Evolutionary conservation across 805 yeast genomes (phyloP).

Genomic region (Candida maltosa): DNA sequence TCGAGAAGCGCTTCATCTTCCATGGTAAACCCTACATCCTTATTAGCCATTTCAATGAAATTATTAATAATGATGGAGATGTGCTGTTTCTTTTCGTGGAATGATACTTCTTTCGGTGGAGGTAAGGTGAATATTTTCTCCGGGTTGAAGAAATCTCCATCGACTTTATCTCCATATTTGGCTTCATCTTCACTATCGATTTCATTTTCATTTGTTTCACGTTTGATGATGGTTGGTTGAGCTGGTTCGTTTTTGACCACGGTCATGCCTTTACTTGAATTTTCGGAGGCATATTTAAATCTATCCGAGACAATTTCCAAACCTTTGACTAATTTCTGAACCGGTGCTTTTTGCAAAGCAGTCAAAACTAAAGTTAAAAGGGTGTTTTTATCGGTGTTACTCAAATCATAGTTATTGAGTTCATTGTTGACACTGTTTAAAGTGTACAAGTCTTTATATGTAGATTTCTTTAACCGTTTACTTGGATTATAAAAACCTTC

Average conservation of each 20-base stretch:
- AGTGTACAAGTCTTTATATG: conserved; percentile 63
- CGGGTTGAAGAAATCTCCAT: conserved; percentile 31
- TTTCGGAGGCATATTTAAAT: conserved; percentile 42
- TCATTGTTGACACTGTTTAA: conserved; percentile 61
- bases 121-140: conserved; percentile 52
- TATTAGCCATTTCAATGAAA: conserved; percentile 48
- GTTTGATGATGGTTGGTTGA: conserved; percentile 4
- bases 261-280: not conserved
- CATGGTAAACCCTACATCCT: conserved; percentile 11
- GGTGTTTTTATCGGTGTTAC: conserved; percentile 61
- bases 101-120: conserved; percentile 50
- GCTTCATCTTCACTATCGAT: conserved; percentile 21
- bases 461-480: conserved; percentile 25
- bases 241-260: not conserved
- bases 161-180: conserved; percentile 30
- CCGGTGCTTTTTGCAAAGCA: conserved; percentile 57
- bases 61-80: conserved; percentile 56
- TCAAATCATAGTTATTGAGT: conserved; percentile 65
- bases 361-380: conserved; percentile 62
- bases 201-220: conserved; percentile 5
- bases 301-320: conserved; percentile 68
- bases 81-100: conserved; percentile 55
- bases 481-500: conserved; percentile 38
- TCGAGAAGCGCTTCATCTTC: conserved; percentile 12
- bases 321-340: conserved; percentile 56